Conservation (phyloP, 768 basidiomycete species). For the Pleurotus pulmonarius region DNA sequence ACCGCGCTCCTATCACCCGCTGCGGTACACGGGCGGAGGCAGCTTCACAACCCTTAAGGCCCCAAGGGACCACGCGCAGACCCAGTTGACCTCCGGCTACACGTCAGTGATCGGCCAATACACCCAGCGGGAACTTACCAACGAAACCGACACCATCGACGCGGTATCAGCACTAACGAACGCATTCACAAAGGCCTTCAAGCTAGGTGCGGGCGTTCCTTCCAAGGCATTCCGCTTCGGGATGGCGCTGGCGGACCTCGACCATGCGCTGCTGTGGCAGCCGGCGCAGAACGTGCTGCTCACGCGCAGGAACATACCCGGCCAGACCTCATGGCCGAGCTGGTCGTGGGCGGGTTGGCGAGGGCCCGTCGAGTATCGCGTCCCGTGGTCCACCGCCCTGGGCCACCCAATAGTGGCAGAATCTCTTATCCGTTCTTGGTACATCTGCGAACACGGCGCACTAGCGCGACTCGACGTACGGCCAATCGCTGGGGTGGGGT, state of each 20-base stretch:
- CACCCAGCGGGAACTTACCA: not conserved
- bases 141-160: conserved; percentile 1
- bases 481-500: not conserved
- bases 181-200: conserved; percentile 1
- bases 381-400: not conserved
- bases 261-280: conserved; percentile 1
- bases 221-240: not conserved
- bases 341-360: conserved; percentile 6
- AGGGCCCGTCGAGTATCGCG: not conserved
- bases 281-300: not conserved
- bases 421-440: not conserved
- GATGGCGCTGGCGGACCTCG: not conserved
- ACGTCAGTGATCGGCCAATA: not conserved
- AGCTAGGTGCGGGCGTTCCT: not conserved
- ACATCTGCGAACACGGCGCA: not conserved
- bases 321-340: not conserved
- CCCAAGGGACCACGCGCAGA: not conserved
- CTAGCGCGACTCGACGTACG: not conserved
- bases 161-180: conserved; percentile 4
- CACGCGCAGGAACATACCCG: not conserved
- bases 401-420: not conserved
- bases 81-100: not conserved
- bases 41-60: not conserved
- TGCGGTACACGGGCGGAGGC: not conserved
- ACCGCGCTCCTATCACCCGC: not conserved